A percentile compares a stretch with the other conserved stretches of the same genome.
These are phyloP conservation scores for Litchi chinensis DNA, from an alignment of 345 rosid genomes.

Conservation along the genomic window DNA sequence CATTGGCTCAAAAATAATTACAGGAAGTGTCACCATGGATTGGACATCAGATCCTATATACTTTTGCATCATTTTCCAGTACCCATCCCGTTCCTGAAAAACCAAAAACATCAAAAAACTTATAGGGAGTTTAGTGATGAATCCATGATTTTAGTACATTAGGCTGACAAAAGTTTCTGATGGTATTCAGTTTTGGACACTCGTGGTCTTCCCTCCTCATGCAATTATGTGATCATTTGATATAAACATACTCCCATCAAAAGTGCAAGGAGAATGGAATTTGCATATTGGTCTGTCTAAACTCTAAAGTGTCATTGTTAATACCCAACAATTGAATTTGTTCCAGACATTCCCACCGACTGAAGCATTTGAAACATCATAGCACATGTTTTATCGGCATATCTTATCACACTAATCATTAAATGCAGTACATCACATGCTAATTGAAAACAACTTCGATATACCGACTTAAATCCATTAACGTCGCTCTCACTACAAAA, in stretches of 20 bases:
- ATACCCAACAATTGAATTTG: neutral
- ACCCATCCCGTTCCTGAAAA: slow-evolving; percentile 82
- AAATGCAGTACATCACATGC: neutral
- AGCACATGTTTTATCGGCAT: neutral
- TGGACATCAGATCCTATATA: slow-evolving; percentile 92
- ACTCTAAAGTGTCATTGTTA: neutral
- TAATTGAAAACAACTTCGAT: neutral
- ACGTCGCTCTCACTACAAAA: neutral
- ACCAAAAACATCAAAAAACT: slow-evolving; percentile 18
- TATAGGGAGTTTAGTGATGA: neutral
- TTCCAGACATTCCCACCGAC: neutral
- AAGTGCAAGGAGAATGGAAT: neutral
- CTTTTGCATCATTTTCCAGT: slow-evolving; percentile 99
- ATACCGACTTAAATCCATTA: neutral
- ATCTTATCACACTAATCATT: neutral
- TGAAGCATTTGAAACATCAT: slow-evolving; percentile 4
- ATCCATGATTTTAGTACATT: neutral
- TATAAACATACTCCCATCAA: neutral
- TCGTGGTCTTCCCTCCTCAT: neutral
- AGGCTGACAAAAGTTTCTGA: neutral
- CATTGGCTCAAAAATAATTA: slow-evolving; percentile 90
- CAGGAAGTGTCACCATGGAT: slow-evolving; percentile 97
- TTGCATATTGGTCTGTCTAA: neutral
- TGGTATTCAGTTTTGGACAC: neutral
- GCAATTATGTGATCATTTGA: neutral